Evolutionary conservation across 225 moss, liverwort and hornwort species (phyloP), one percentile per base, ranked within the genome.

Genomic region (Pleurozium schreberi): DNA sequence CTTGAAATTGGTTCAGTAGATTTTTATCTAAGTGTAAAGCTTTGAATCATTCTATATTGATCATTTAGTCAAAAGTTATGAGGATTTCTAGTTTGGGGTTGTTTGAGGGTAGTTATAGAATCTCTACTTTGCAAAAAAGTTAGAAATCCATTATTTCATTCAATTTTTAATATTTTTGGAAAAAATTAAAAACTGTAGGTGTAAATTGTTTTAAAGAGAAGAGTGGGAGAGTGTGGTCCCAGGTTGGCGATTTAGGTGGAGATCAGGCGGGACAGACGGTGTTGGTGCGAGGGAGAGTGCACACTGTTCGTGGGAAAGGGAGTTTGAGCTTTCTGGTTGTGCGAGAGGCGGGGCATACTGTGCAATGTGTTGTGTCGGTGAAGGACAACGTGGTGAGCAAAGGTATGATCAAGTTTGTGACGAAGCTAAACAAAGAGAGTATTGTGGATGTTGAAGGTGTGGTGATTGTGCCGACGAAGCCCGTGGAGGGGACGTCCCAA

Each of bases 391-490:
- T 92, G 65, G 92, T 98, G 60, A 96, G 95, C 90, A 98, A 97
- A 89, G 94, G 93, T 8, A 98, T 97, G 98, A 84, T 97, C 20
- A 98, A 97, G 89, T 98, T 90, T 84, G 96, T 95, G 61, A 88
- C 89, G 14, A 89, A 94, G 85, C 84, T 98, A 60, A 98, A 89
- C 87, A 97, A 96, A 90, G 97, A 98, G 88, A 95, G 95, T 49
- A 93, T 97, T 57, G 94, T 98, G 40, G 98, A 98, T 82, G 96
- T 98, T 15, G 95, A 96, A 88, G 98, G 98, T 12, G 90, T 93
- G 67, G 93, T 97, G 13, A 68, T 89, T 74, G 92, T 96, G 49
- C 98, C 98, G 59, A 91, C 90, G 19, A 91, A 81, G 71, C 91
- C 94, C 69, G 91, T 97, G 80, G 94, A 93, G 43, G 95, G 93